phyloP scores from a whole-genome alignment of 2,329 filamentous ascomycete species.

The Cordyceps cateniannulata region DNA sequence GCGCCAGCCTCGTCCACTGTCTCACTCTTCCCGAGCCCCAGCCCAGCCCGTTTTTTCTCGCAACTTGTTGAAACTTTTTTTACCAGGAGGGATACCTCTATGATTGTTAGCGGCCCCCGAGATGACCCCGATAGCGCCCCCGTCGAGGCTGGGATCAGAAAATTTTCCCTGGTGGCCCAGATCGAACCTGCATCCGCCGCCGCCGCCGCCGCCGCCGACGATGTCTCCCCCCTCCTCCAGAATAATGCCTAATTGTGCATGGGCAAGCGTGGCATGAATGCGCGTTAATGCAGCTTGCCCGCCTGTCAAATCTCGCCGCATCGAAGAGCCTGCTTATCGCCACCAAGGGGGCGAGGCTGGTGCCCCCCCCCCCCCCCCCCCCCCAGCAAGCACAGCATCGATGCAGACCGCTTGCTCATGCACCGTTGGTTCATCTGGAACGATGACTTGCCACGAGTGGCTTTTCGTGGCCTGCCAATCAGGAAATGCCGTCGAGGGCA shows the following conservation, averaged over 20 bases:
- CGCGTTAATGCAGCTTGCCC: slow-evolving; percentile 8
- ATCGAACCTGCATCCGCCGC: slow-evolving; percentile 8
- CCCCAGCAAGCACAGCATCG: neutral
- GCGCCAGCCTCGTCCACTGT: neutral
- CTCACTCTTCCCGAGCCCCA: neutral
- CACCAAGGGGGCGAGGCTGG: neutral
- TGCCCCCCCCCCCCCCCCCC: no score
- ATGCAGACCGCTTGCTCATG: neutral
- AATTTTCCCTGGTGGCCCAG: neutral
- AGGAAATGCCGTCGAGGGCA: neutral
- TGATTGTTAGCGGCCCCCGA: neutral
- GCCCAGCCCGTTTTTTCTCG: neutral
- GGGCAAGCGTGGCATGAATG: neutral
- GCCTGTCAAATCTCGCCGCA: slow-evolving; percentile 1
- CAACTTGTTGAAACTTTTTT: neutral
- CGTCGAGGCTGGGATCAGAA: neutral
- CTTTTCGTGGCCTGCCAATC: neutral
- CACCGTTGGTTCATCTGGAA: neutral
- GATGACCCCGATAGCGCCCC: neutral
- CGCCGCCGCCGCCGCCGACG: neutral
- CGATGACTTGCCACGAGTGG: neutral
- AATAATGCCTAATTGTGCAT: neutral
- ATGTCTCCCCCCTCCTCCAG: neutral
- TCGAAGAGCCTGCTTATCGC: no score
- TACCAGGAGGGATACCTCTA: neutral